phyloP scores from a whole-genome alignment of 257 asterid genomes.

The Linderniella brevidens region DNA sequence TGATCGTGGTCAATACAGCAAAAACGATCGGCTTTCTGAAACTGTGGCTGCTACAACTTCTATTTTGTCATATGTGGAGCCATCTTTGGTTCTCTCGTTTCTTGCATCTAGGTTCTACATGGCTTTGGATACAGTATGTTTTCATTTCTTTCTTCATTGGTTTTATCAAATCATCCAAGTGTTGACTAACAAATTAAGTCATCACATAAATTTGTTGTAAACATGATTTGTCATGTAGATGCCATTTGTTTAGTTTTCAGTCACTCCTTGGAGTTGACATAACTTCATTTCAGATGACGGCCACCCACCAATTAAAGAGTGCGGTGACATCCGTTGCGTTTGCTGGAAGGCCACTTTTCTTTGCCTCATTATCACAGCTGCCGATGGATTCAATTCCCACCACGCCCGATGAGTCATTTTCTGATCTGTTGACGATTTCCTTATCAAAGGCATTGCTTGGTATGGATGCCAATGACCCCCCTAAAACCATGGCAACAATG shows the following conservation, averaged over 20 bases:
- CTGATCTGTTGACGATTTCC: constrained; percentile 75
- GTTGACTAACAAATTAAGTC: background rate
- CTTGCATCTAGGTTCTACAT: constrained; percentile 83
- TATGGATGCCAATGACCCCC: constrained; percentile 99
- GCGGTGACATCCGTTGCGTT: constrained; percentile 89
- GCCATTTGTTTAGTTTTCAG: too few relatives aligned
- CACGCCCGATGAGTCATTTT: constrained; percentile 34
- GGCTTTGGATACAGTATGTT: constrained; percentile 98
- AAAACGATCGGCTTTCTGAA: constrained; percentile 78
- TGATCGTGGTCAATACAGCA: constrained; percentile 99
- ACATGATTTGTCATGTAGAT: too few relatives aligned
- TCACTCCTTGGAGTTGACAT: too few relatives aligned
- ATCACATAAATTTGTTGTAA: too few relatives aligned
- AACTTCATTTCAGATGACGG: constrained; percentile 52
- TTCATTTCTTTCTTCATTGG: background rate
- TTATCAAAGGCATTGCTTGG: constrained; percentile 90
- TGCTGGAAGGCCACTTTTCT: constrained; percentile 70
- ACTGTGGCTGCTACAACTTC: constrained; percentile 93
- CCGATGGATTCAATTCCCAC: constrained; percentile 28
- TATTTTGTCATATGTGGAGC: constrained; percentile 84
- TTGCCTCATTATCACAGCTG: constrained; percentile 33
- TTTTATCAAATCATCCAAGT: background rate
- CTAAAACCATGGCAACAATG: constrained; percentile 95
- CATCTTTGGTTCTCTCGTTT: constrained; percentile 87
- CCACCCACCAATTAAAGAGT: constrained; percentile 97